These are phyloP conservation scores for Phaeosphaeria sp. DNA, from an alignment of 2,329 filamentous ascomycete genomes.

Conservation along the genomic window DNA sequence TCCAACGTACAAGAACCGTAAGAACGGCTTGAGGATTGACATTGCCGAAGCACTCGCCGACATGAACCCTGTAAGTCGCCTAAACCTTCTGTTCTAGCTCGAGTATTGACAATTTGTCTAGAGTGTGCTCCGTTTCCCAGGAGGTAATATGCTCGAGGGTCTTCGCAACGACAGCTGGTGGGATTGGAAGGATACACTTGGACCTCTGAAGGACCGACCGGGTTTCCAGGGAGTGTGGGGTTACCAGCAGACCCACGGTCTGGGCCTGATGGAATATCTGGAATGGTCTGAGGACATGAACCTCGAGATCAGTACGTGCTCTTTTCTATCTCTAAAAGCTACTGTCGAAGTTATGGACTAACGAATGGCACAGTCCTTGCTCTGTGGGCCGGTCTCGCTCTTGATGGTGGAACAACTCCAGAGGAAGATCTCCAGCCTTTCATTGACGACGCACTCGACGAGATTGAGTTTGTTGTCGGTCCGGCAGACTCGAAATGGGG, in stretches of 20 bases:
- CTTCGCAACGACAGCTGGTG: constrained; percentile 30
- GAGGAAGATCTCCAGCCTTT: constrained; percentile 47
- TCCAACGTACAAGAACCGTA: constrained; percentile 60
- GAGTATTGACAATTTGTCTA: constrained; percentile 6
- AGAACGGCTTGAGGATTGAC: constrained; percentile 60
- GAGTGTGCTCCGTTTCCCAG: constrained; percentile 59
- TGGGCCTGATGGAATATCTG: constrained; percentile 58
- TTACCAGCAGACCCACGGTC: constrained; percentile 54
- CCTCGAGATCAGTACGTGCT: constrained; percentile 45
- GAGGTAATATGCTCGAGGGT: constrained; percentile 57
- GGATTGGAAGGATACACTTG: constrained; percentile 60
- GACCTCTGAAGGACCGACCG: constrained; percentile 56
- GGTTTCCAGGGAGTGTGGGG: constrained; percentile 56
- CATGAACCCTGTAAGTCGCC: constrained; percentile 44
- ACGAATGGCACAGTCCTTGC: constrained; percentile 38
- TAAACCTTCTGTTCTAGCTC: not conserved
- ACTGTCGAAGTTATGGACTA: constrained; percentile 10
- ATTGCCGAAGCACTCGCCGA: constrained; percentile 56
- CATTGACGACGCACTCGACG: constrained; percentile 48
- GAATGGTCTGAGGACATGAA: constrained; percentile 56
- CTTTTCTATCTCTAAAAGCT: not conserved
- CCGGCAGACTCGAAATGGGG: constrained; percentile 41
- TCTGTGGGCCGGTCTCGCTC: constrained; percentile 54
- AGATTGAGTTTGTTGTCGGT: constrained; percentile 46
- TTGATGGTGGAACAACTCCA: constrained; percentile 50